A percentile compares a stretch with the other conserved stretches of the same genome.
phyloP scores from a whole-genome alignment of 1,284 basidiomycete genomes.

The Ganoderma resinaceum region DNA sequence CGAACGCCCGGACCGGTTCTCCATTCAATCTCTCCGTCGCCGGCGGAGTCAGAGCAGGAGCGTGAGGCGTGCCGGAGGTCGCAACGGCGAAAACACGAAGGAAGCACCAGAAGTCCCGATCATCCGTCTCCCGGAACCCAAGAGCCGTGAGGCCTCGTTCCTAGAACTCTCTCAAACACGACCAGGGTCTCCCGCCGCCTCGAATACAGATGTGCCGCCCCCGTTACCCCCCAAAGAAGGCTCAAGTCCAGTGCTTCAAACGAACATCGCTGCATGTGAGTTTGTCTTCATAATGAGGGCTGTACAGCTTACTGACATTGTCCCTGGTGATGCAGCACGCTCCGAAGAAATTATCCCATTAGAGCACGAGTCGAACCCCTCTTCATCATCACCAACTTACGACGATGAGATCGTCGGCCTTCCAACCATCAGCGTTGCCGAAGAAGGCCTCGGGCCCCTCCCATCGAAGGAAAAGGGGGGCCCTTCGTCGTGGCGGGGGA shows the following conservation, averaged over 20 bases:
- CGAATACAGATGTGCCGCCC: constrained; percentile 19
- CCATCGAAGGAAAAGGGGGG: constrained; percentile 21
- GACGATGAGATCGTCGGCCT: constrained; percentile 19
- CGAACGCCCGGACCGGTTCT: constrained; percentile 26
- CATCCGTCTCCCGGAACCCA: constrained; percentile 30
- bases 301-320: not conserved
- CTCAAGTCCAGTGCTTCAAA: not conserved
- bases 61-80: constrained; percentile 28
- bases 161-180: constrained; percentile 38
- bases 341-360: constrained; percentile 17
- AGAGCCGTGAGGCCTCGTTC: constrained; percentile 37
- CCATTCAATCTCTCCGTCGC: constrained; percentile 24
- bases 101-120: constrained; percentile 32
- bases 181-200: constrained; percentile 32
- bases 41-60: constrained; percentile 36
- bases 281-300: not conserved
- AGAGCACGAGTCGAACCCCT: not conserved
- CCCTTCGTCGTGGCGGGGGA: constrained; percentile 24
- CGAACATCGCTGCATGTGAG: constrained; percentile 18
- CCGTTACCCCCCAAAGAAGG: constrained; percentile 27
- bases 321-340: constrained; percentile 9
- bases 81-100: constrained; percentile 10
- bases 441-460: constrained; percentile 23
- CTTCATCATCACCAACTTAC: constrained; percentile 9
- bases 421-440: constrained; percentile 34